Conservation (phyloP, 176 grass and related monocot genomes). For the Neostapfia colusana region DNA sequence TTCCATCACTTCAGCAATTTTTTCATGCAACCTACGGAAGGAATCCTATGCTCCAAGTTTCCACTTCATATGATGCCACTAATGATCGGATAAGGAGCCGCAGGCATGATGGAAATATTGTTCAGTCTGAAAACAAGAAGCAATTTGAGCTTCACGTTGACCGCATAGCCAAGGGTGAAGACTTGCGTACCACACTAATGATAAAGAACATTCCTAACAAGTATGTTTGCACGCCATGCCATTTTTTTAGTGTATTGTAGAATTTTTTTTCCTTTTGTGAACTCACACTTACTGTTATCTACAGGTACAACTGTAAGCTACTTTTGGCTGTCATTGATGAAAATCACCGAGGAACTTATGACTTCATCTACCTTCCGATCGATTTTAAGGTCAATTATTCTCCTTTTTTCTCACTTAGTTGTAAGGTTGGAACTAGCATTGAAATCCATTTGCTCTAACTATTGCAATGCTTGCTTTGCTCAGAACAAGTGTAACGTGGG, state of each 20-base stretch:
- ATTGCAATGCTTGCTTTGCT: constrained; percentile 28
- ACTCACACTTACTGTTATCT: constrained; percentile 21
- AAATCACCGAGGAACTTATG: constrained; percentile 92
- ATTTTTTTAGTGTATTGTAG: background rate
- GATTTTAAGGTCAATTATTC: constrained; percentile 78
- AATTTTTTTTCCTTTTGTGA: background rate
- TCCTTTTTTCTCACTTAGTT: background rate
- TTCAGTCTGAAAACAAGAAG: constrained; percentile 65
- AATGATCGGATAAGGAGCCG: constrained; percentile 71
- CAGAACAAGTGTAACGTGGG: constrained; percentile 99
- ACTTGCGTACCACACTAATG: constrained; percentile 90
- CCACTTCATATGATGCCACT: constrained; percentile 56
- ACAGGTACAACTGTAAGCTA: constrained; percentile 91
- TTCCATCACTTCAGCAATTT: constrained; percentile 57
- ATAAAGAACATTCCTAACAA: constrained; percentile 99
- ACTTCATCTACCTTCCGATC: constrained; percentile 98
- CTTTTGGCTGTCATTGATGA: constrained; percentile 91
- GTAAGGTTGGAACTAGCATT: background rate
- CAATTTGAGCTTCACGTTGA: constrained; percentile 92
- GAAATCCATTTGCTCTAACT: constrained; percentile 31
- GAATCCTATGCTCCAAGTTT: constrained; percentile 52
- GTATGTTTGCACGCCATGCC: constrained; percentile 38
- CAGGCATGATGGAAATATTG: constrained; percentile 65
- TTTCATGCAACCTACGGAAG: constrained; percentile 42
- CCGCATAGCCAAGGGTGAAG: constrained; percentile 65